Base-by-base conservation (phyloP, 768 basidiomycete genomes). In the Neoboletus brunneissimus region DNA sequence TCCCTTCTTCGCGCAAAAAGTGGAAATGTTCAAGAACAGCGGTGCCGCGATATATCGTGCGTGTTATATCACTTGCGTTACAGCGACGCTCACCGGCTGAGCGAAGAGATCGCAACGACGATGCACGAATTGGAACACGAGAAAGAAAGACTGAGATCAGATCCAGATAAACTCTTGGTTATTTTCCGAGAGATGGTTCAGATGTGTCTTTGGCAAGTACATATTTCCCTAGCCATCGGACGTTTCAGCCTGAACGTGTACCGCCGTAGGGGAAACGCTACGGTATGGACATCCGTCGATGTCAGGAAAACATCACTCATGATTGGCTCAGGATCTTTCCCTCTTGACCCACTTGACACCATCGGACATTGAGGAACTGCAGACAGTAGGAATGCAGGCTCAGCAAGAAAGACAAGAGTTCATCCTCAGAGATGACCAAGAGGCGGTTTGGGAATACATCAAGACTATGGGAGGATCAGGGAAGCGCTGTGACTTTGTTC, bases 161-260 rank as follows among this genome's bases (percentile, higher is more conserved):
- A 88, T 55, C 70, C 79, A 0, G 75, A 77, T 16, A 85, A 85
- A 56, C 73, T 91, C 18, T 73, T 76, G 32, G 75, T 87, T 0
- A 67, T 94, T 15, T 93, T 92, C 72, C 81, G 79, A 53, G 88
- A 93, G 70, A 93, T 94, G 88, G 77, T 91, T 9, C 90, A 94
- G 66, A 92, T 94, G 83, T 90, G 89, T 71, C 79, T 94, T 25
- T 94, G 92, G 91, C 49, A 27, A 47, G 55, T 38, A 37, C 45
- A 44, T 25, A 4, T 48, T 13, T 38, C 20, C 25, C 15, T 41
- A 23, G 12, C 7, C 38, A 34, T 41, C 25, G 48, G 34, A 51
- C 7, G 4, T 31, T 20, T 51, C 2, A 5, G 11, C 10, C 51
- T 67, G 32, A 63, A 63, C 20, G 13, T 32, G 11, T 51, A 5